Percentiles rank a stretch among this genome's conserved stretches.
Conservation (phyloP, 108 stramenopile species). For the Pseudonitzschia pungens region DNA sequence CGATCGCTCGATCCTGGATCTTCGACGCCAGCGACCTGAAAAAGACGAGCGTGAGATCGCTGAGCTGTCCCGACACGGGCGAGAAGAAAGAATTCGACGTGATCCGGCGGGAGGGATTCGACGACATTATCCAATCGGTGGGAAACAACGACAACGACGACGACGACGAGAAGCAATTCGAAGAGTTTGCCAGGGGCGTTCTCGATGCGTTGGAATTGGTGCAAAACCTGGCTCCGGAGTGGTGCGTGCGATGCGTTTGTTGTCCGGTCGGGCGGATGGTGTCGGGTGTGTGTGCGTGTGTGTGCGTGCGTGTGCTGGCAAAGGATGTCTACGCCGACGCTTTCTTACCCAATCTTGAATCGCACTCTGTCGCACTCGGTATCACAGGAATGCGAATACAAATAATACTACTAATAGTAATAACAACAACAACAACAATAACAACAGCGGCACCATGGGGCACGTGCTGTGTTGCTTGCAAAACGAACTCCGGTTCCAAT, state of each 20-base stretch:
- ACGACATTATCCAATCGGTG: conserved; percentile 43
- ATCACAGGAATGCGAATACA: conserved; percentile 15
- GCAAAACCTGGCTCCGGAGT: not conserved
- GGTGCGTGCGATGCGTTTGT: not conserved
- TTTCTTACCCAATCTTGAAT: not conserved
- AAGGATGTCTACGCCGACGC: not conserved
- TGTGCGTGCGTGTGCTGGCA: not conserved
- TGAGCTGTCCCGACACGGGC: conserved; percentile 16
- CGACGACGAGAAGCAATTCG: conserved; percentile 23
- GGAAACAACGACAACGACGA: conserved; percentile 19
- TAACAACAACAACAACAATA: too few species aligned
- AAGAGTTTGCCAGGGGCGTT: conserved; percentile 25
- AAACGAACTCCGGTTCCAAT: conserved; percentile 39
- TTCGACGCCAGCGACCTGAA: conserved; percentile 17
- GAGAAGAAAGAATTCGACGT: conserved; percentile 45
- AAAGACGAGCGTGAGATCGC: conserved; percentile 1
- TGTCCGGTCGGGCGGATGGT: too few species aligned
- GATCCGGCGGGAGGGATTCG: conserved; percentile 45
- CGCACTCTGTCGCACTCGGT: conserved; percentile 8
- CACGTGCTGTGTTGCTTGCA: conserved; percentile 50
- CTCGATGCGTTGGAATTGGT: conserved; percentile 35
- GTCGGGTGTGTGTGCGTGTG: not conserved
- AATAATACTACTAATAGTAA: too few species aligned
- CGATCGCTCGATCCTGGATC: conserved; percentile 7
- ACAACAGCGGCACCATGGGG: too few species aligned